phyloP scores from a whole-genome alignment of 805 yeast species.

The Jamesozyma piceae region DNA sequence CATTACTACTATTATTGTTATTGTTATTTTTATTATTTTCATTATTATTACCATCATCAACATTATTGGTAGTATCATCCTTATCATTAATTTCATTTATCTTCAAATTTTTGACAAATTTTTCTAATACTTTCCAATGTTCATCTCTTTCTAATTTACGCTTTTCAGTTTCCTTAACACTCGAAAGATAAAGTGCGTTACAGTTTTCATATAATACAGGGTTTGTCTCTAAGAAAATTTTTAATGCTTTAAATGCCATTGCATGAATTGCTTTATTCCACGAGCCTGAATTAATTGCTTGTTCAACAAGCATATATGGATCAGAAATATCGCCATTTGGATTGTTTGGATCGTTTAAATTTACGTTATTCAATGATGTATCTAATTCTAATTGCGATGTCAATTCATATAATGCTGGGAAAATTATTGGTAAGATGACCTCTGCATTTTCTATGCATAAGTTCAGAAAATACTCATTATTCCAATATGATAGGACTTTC shows the following conservation, averaged over 20 bases:
- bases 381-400: constrained; percentile 38
- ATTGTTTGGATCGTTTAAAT: background rate
- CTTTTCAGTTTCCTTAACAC: constrained; percentile 61
- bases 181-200: constrained; percentile 75
- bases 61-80: background rate
- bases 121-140: constrained; percentile 64
- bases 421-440: constrained; percentile 83
- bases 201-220: constrained; percentile 88
- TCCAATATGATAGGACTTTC: constrained; percentile 88
- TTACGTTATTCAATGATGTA: constrained; percentile 8
- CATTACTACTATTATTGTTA: background rate
- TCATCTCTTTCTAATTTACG: constrained; percentile 52
- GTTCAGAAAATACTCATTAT: constrained; percentile 85
- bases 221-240: constrained; percentile 86
- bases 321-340: constrained; percentile 14
- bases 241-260: constrained; percentile 82
- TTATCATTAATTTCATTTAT: constrained; percentile 8
- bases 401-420: constrained; percentile 80
- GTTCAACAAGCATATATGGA: constrained; percentile 32
- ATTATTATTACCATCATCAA: background rate
- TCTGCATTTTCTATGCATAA: constrained; percentile 88
- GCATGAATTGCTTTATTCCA: constrained; percentile 94
- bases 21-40: background rate
- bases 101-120: constrained; percentile 37
- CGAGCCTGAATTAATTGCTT: constrained; percentile 43